Evolutionary conservation across 208 protist genomes (phyloP), one percentile per base, ranked within the genome.

Genomic region (Crithidia expoeki): DNA sequence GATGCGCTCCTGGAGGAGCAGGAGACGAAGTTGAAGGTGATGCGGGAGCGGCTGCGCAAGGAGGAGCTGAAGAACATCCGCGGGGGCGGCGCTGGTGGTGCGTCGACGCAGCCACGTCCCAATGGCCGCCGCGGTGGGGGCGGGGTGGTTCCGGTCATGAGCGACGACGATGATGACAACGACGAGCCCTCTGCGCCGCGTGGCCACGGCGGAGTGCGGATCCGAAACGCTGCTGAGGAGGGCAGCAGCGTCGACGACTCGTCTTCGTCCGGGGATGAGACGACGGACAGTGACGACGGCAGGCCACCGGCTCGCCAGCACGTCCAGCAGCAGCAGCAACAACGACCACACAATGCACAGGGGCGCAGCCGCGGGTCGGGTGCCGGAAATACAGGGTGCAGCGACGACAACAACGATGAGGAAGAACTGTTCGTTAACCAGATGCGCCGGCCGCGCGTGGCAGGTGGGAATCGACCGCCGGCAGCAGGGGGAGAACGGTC

Each of bases 21-120:
- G 68, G 86, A 97, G 80, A 92, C 82, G 16, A 75, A 81, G 47
- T 81, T 97, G 55, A 82, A 87, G 52, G 90, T 95, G 21, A 96
- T 97, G 89, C 86, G 91, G 27, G 94, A 96, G 70, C 81, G 85
- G 2, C 83, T 97, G 49, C 81, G 92, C 34, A 93, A 93, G 68
- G 94, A 96, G 74, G 91, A 96, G 69, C 66, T 96, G 4, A 90
- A 94, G 76, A 76, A 90, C 16, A 77, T 96, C 46, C 92, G 87
- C 33, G 78, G 77, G 11, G 85, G 86, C 36, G 76, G 69, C 16
- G 66, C 49, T 14, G 44, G 12, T 30, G 40, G 17, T 19, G 27
- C 61, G 23, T 23, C 19, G 6, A 2, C 14, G 61, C 58, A 52
- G 68, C 57, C 5, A 44, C 71, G 72, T n/a, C 62, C 67, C 3